A percentile compares a stretch with the other conserved stretches of the same genome.
Evolutionary conservation across 192 early-diverging fungal species (phyloP).

Genomic region (Funneliformis geosporum): DNA sequence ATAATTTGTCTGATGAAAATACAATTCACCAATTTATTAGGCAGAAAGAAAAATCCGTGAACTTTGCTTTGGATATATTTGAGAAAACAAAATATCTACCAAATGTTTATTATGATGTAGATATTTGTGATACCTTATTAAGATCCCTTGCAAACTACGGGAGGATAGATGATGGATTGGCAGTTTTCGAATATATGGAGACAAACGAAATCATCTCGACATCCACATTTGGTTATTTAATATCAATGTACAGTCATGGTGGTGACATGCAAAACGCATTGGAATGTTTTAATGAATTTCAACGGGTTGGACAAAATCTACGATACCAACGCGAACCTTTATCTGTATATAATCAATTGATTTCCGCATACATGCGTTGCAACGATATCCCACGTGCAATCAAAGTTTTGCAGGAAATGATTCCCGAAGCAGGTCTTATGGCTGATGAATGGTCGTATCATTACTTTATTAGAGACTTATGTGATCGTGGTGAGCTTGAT

Average conservation of each 20-base stretch:
- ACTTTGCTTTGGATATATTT: conserved; percentile 11
- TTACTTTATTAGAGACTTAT: conserved; percentile 20
- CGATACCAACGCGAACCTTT: conserved; percentile 1
- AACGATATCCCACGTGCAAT: conserved; percentile 4
- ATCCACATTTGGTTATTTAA: conserved; percentile 16
- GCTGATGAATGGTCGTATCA: conserved; percentile 20
- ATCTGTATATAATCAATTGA: conserved; percentile 15
- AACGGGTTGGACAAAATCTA: neutral
- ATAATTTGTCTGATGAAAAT: neutral
- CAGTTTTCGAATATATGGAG: conserved; percentile 22
- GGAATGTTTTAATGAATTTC: conserved; percentile 24
- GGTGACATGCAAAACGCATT: conserved; percentile 24
- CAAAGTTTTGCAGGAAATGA: conserved; percentile 13
- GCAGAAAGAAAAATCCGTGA: neutral
- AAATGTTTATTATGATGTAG: neutral
- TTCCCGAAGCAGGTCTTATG: neutral
- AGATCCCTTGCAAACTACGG: neutral
- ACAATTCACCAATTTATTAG: neutral
- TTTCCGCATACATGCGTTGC: conserved; percentile 15
- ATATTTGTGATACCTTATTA: conserved; percentile 25
- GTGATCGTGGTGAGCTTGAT: neutral
- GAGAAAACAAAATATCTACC: neutral
- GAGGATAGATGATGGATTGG: conserved; percentile 9
- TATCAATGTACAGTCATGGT: conserved; percentile 10
- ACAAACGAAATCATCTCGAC: neutral